Percentiles rank a stretch among this genome's conserved stretches.
These are phyloP conservation scores for Erodium texanum DNA, from an alignment of 441 rosid species.

Conservation along the genomic window DNA sequence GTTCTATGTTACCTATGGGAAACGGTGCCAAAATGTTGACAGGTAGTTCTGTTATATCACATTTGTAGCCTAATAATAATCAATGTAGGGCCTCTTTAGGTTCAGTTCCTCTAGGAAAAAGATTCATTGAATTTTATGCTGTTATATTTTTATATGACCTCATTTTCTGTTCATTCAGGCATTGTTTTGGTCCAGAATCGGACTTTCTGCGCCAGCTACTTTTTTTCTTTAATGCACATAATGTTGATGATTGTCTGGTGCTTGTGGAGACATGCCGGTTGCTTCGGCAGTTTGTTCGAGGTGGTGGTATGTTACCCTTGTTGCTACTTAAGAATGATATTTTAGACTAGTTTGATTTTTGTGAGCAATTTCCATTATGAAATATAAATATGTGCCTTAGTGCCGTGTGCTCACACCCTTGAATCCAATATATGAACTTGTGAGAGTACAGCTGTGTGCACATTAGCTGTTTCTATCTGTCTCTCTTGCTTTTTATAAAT, in stretches of 20 bases:
- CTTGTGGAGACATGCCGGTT: conserved; percentile 64
- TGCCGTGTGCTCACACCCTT: too few species aligned
- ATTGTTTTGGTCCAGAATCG: conserved; percentile 80
- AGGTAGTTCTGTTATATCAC: conserved; percentile 34
- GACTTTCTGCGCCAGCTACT: conserved; percentile 63
- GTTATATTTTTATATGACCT: conserved; percentile 8
- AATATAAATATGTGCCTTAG: too few species aligned
- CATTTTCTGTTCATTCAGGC: conserved; percentile 38
- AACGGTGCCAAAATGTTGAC: conserved; percentile 52
- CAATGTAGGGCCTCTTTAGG: not conserved
- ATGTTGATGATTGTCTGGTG: conserved; percentile 43
- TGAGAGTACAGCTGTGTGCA: too few species aligned
- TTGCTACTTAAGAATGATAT: too few species aligned
- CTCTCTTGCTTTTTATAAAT: too few species aligned
- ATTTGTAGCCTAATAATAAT: not conserved
- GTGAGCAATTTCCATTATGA: too few species aligned
- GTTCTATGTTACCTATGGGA: conserved; percentile 57
- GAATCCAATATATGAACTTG: too few species aligned
- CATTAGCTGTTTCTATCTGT: too few species aligned
- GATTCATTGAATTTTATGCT: not conserved
- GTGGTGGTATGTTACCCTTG: conserved; percentile 35
- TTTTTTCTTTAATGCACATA: conserved; percentile 63
- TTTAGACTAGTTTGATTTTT: too few species aligned
- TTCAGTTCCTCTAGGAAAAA: not conserved
- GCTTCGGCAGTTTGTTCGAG: conserved; percentile 44